These are phyloP conservation scores for Claviceps africana DNA, from an alignment of 2,329 filamentous ascomycete species.

Conservation along the genomic window DNA sequence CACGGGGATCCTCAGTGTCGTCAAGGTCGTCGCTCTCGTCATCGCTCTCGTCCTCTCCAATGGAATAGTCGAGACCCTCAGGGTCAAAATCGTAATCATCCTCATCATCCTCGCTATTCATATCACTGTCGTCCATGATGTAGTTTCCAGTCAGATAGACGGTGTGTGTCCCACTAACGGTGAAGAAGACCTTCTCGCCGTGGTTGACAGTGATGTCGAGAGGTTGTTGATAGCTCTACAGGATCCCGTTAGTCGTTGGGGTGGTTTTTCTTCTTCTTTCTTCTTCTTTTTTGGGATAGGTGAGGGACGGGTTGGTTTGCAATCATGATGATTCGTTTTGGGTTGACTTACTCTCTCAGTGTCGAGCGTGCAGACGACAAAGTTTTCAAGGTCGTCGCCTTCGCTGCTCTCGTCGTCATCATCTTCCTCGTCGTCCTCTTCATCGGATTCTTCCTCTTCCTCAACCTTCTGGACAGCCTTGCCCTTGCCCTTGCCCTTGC, in stretches of 20 bases:
- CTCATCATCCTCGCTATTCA: slow-evolving; percentile 42
- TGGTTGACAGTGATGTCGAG: slow-evolving; percentile 86
- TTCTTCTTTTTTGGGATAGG: not conserved
- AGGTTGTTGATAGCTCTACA: slow-evolving; percentile 82
- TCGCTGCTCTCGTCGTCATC: slow-evolving; percentile 49
- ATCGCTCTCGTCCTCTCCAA: slow-evolving; percentile 59
- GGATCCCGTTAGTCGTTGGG: slow-evolving; percentile 13
- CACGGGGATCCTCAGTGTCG: slow-evolving; percentile 61
- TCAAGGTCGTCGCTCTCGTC: slow-evolving; percentile 67
- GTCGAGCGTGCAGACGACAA: slow-evolving; percentile 90
- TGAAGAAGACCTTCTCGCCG: slow-evolving; percentile 83
- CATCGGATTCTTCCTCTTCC: slow-evolving; percentile 31
- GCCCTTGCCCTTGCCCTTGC: slow-evolving; percentile 60
- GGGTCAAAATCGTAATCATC: slow-evolving; percentile 71
- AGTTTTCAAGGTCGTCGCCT: slow-evolving; percentile 64
- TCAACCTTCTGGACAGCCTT: slow-evolving; percentile 48
- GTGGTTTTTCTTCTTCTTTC: not conserved
- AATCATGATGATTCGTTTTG: too few relatives aligned
- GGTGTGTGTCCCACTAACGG: slow-evolving; percentile 77
- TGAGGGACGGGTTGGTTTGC: too few relatives aligned
- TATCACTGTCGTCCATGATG: slow-evolving; percentile 57
- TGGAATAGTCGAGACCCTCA: slow-evolving; percentile 61
- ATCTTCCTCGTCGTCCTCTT: slow-evolving; percentile 27
- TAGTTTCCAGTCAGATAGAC: slow-evolving; percentile 95
- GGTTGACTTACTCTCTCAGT: slow-evolving; percentile 59